Conservation (phyloP, 345 rosid species). For the Lenwebbia sp. region DNA sequence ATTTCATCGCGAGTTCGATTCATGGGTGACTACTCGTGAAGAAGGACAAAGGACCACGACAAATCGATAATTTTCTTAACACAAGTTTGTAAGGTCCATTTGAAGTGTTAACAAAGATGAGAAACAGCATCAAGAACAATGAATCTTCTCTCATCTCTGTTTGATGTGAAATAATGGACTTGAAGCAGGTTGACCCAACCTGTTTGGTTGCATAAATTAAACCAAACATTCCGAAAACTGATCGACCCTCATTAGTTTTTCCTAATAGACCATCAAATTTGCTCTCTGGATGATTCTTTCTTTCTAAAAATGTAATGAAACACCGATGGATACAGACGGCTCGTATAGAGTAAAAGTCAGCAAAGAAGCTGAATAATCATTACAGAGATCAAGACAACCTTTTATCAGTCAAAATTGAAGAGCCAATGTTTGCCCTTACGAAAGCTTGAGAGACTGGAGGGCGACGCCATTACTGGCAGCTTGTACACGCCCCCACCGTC, state of each 20-base stretch:
- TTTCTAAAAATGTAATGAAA: neutral
- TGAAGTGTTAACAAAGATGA: neutral
- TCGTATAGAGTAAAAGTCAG: neutral
- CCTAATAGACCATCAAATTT: neutral
- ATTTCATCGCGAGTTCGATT: neutral
- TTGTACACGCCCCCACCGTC: constrained; percentile 71
- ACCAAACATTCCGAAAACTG: neutral
- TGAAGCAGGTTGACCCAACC: neutral
- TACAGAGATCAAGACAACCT: neutral
- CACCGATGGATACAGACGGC: neutral
- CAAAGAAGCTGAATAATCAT: neutral
- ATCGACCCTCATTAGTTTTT: neutral
- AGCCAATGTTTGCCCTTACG: constrained; percentile 9
- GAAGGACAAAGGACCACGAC: neutral
- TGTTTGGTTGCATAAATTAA: neutral
- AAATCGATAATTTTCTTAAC: neutral
- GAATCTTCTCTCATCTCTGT: neutral
- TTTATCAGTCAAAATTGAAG: neutral
- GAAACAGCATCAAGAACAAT: neutral
- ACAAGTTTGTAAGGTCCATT: neutral
- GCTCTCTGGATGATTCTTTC: neutral
- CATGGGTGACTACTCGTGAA: neutral
- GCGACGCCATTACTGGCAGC: constrained; percentile 70
- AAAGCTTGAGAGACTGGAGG: constrained; percentile 53
- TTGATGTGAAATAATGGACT: neutral